These are phyloP conservation scores for Spergularia bocconei DNA, from an alignment of 148 eudicot genomes.

Conservation along the genomic window DNA sequence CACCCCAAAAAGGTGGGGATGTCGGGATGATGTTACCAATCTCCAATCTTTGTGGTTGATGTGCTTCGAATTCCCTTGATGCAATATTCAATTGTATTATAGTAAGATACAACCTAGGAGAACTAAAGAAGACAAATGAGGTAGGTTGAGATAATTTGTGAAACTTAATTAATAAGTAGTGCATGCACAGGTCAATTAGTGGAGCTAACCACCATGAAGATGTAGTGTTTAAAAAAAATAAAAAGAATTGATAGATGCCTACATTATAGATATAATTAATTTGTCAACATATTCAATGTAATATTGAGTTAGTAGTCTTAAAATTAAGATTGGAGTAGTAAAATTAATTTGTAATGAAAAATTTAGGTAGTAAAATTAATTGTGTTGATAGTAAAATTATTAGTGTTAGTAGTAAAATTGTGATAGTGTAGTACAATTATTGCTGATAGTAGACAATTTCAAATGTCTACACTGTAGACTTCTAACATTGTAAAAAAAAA, in stretches of 20 bases:
- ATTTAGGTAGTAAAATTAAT: too few species aligned
- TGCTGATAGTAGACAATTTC: too few species aligned
- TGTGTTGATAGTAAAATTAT: too few species aligned
- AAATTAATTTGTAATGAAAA: too few species aligned
- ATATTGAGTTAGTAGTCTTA: too few species aligned
- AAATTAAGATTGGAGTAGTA: too few species aligned
- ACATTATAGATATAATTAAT: too few species aligned
- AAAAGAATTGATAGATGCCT: too few species aligned
- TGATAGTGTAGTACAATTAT: too few species aligned
- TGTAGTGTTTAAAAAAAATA: background rate
- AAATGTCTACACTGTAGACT: too few species aligned
- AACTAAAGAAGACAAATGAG: slow-evolving; percentile 6
- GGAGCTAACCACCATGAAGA: background rate
- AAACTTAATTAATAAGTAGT: slow-evolving; percentile 8
- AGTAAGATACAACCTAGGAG: slow-evolving; percentile 14
- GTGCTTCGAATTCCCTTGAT: background rate
- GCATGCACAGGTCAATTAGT: background rate
- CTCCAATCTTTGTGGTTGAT: slow-evolving; percentile 15
- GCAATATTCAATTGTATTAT: background rate
- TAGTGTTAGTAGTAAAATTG: too few species aligned
- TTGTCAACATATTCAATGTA: too few species aligned
- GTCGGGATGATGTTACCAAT: slow-evolving; percentile 7
- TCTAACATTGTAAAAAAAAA: background rate
- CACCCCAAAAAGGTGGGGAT: background rate
- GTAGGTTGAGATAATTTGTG: slow-evolving; percentile 4